Evolutionary conservation across 164 flowering plant genomes (phyloP).

Genomic region (Magnolia sinica): DNA sequence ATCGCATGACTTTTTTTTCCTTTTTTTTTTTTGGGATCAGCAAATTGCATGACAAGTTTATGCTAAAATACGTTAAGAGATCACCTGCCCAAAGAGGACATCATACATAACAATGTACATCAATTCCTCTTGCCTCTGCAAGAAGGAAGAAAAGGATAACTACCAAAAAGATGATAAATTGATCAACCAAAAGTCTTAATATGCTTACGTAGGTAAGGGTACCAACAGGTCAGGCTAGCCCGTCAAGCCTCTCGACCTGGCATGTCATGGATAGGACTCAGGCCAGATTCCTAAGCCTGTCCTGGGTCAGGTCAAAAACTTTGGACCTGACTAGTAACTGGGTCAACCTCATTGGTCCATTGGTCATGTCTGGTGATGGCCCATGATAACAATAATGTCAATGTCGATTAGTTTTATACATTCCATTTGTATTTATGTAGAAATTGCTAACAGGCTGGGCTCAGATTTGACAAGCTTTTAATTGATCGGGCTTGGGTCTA

Average conservation of each 20-base stretch:
- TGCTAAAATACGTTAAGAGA: neutral
- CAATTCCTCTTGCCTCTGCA: conserved; percentile 79
- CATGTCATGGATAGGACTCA: neutral
- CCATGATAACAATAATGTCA: too few species aligned
- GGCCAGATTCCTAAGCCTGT: neutral
- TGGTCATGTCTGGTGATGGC: too few species aligned
- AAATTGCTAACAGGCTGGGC: too few species aligned
- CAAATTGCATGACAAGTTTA: neutral
- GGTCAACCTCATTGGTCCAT: too few species aligned
- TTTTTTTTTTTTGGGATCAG: too few species aligned
- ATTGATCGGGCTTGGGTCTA: too few species aligned
- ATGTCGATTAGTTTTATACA: too few species aligned
- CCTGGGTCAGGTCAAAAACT: too few species aligned
- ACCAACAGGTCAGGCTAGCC: neutral
- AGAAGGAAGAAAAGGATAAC: neutral
- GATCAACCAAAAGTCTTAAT: neutral
- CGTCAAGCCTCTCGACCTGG: neutral
- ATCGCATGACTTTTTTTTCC: neutral
- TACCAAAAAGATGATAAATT: neutral
- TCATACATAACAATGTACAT: conserved; percentile 66
- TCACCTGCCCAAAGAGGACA: conserved; percentile 81
- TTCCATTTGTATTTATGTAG: too few species aligned
- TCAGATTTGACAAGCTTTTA: too few species aligned
- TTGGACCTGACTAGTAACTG: too few species aligned
- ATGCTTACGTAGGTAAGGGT: neutral